Base-by-base conservation (phyloP, 2,329 filamentous ascomycete species). In the Sarocladium kiliense region DNA sequence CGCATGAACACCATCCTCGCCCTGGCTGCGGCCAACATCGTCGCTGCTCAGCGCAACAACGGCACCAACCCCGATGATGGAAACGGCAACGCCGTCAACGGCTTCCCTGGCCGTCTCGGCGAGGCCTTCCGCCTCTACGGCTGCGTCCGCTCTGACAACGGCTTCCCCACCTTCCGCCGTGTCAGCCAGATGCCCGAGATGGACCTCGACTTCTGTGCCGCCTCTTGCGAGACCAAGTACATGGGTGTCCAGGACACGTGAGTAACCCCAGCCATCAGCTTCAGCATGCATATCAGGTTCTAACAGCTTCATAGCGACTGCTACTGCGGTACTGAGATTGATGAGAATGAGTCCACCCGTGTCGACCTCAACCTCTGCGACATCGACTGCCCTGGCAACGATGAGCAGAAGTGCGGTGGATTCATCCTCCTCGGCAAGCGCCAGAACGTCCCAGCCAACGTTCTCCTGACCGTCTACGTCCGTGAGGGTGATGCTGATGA, bases 81-180 rank as follows among this genome's bases (percentile, higher is more conserved):
- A 11, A 11, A 12, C 25, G 44, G 44, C 25, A 11, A 12, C 25
- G 44, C 23, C 25, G 32, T 51, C 55, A 62, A 47, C 25, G 44
- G 44, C 25, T 47, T 47, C 55, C 58, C 57, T 10, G 21, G 16
- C 51, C 47, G 37, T 10, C 51, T 61, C 16, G 57, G 55, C 2
- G 56, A 50, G 56, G 68, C 61, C 59, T 57, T 54, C 42, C 58
- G 61, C 55, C 56, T 62, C 34, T 55, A 56, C 30, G 68, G 68
- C 56, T 71, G 68, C 58, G 58, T 60, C 34, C 53, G 54, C n/a
- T 68, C 66, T 27, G 25, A 53, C 12, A 44, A 59, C 26, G 61
- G 64, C 51, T 68, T 69, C 64, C 58, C 62, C 3, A 54, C 26
- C 49, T 70, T 68, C 59, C 14, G 54, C 11, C 36, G 61, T 5